These are phyloP conservation scores for Aphanocladium album DNA, from an alignment of 2,329 filamentous ascomycete species.

Conservation along the genomic window DNA sequence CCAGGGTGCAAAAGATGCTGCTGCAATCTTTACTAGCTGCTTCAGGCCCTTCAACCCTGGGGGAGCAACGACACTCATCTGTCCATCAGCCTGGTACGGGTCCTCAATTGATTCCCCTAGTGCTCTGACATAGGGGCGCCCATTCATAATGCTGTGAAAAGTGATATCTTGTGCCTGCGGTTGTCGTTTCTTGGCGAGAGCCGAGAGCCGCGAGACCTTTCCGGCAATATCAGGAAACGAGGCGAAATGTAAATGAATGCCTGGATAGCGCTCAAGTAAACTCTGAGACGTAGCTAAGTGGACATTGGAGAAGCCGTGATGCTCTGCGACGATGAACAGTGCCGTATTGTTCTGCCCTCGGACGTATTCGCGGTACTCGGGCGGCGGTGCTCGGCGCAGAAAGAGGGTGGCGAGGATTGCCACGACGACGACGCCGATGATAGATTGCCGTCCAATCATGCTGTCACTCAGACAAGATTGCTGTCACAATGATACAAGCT, in stretches of 20 bases:
- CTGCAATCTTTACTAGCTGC: constrained; percentile 15
- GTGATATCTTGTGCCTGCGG: constrained; percentile 16
- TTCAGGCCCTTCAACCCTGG: constrained; percentile 19
- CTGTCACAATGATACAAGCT: not conserved
- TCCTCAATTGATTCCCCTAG: not conserved
- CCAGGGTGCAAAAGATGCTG: constrained; percentile 25
- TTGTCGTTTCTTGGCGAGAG: constrained; percentile 16
- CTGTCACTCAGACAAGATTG: not conserved
- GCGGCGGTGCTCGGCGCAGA: not conserved
- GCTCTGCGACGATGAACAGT: constrained; percentile 28
- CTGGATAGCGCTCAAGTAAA: constrained; percentile 27
- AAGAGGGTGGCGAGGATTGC: not conserved
- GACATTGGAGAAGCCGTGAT: constrained; percentile 32
- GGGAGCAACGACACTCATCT: not conserved
- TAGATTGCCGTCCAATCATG: not conserved
- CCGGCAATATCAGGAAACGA: constrained; percentile 23
- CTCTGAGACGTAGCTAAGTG: constrained; percentile 30
- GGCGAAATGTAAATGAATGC: constrained; percentile 30
- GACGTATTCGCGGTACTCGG: not conserved
- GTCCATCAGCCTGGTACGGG: constrained; percentile 13
- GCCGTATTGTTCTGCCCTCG: constrained; percentile 24
- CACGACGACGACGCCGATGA: not conserved
- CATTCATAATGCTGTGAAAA: constrained; percentile 21
- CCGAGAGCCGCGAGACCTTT: constrained; percentile 14
- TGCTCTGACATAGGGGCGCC: constrained; percentile 15